Evolutionary conservation across 805 yeast genomes (phyloP).

Genomic region (Schizosaccharomyces lindneri): DNA sequence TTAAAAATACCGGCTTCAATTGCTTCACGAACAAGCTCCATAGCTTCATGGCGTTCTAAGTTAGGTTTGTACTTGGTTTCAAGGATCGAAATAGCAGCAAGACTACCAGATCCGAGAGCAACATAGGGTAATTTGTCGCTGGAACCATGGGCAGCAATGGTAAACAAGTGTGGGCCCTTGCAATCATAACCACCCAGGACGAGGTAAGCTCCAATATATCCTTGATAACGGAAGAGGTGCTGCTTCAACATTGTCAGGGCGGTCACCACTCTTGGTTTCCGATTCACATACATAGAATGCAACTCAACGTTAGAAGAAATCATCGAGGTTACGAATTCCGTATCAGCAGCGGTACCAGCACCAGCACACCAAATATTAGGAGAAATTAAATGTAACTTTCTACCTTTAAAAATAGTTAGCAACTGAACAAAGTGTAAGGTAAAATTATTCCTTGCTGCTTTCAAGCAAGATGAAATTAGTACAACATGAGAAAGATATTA

Average conservation of each 20-base stretch:
- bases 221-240: constrained; percentile 89
- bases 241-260: constrained; percentile 84
- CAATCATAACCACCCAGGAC: constrained; percentile 88
- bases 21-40: constrained; percentile 70
- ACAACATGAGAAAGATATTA: too few species aligned
- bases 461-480: too few species aligned
- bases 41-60: constrained; percentile 70
- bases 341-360: constrained; percentile 99
- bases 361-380: constrained; percentile 98
- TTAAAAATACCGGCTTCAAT: constrained; percentile 97
- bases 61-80: constrained; percentile 70
- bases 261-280: constrained; percentile 82
- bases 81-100: constrained; percentile 95
- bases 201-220: constrained; percentile 87
- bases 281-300: constrained; percentile 58
- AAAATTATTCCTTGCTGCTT: too few species aligned
- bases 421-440: not conserved
- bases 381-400: constrained; percentile 61
- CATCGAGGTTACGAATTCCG: constrained; percentile 89
- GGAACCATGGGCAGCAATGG: constrained; percentile 93
- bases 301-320: constrained; percentile 76
- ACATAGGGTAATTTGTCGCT: constrained; percentile 87
- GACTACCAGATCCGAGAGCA: constrained; percentile 85
- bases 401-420: constrained; percentile 28
- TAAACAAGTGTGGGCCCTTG: constrained; percentile 47